Evolutionary conservation across 1,284 basidiomycete genomes (phyloP).

Genomic region (Cryptococcus wingfieldii): DNA sequence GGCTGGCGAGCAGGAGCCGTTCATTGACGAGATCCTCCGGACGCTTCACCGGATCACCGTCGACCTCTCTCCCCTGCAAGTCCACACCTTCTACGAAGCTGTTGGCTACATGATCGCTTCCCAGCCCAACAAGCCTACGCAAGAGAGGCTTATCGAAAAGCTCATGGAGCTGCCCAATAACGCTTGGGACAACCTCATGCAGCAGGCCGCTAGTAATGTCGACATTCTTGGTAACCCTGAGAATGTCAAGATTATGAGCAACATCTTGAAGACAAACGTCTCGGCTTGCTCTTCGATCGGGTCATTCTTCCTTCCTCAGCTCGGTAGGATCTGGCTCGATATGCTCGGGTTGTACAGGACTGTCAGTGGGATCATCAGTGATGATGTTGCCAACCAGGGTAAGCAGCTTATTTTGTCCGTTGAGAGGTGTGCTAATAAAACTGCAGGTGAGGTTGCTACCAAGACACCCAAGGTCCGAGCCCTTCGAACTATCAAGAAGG

Average conservation of each 20-base stretch:
- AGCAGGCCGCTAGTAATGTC: constrained; percentile 87
- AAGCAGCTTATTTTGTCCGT: constrained; percentile 22
- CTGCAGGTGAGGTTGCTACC: constrained; percentile 78
- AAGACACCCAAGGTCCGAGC: constrained; percentile 96
- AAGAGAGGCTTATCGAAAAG: constrained; percentile 91
- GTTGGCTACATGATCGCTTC: constrained; percentile 99
- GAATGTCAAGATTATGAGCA: constrained; percentile 95
- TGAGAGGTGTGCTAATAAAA: not conserved
- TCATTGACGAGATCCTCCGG: constrained; percentile 95
- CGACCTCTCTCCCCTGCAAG: constrained; percentile 91
- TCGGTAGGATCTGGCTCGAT: constrained; percentile 93
- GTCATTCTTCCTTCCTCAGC: constrained; percentile 92
- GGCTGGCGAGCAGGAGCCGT: constrained; percentile 93
- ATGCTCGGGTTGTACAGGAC: constrained; percentile 98
- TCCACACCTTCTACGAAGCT: constrained; percentile 96
- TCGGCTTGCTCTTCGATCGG: constrained; percentile 97
- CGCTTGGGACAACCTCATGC: constrained; percentile 97
- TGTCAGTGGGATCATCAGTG: constrained; percentile 94
- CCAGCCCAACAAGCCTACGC: constrained; percentile 94
- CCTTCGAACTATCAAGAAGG: constrained; percentile 96
- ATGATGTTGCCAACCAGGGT: constrained; percentile 85
- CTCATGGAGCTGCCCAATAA: constrained; percentile 98
- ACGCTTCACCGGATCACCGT: constrained; percentile 90
- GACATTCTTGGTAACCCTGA: constrained; percentile 87
- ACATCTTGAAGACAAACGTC: constrained; percentile 98